These are phyloP conservation scores for Corchorus olitorius DNA, from an alignment of 345 rosid genomes.

Conservation along the genomic window DNA sequence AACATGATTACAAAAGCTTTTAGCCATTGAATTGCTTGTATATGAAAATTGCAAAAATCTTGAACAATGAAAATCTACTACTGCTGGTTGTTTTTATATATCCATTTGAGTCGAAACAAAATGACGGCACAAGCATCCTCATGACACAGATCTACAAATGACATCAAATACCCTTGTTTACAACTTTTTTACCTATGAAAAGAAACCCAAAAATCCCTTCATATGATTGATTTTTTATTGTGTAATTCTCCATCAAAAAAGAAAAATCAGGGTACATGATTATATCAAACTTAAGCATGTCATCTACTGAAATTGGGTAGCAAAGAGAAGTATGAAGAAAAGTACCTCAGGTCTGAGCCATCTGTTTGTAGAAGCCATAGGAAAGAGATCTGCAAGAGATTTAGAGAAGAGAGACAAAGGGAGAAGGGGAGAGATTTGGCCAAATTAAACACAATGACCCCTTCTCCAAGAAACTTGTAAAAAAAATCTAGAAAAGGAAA, in stretches of 20 bases:
- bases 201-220: not conserved
- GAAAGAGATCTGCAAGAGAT: not conserved
- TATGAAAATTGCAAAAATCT: not conserved
- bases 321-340: not conserved
- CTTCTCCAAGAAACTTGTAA: conserved; percentile 5
- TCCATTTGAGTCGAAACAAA: not conserved
- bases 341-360: conserved; percentile 23
- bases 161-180: not conserved
- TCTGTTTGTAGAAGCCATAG: conserved; percentile 18
- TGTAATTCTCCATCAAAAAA: not conserved
- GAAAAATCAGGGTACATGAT: not conserved
- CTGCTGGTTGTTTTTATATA: not conserved
- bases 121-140: not conserved
- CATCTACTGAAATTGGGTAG: not conserved
- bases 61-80: not conserved
- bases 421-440: not conserved
- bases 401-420: not conserved
- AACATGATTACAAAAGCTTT: not conserved
- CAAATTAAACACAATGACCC: not conserved
- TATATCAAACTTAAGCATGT: not conserved
- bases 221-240: too few relatives aligned
- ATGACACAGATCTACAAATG: not conserved
- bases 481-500: not conserved
- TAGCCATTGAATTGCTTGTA: not conserved
- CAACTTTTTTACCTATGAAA: not conserved